Conservation (phyloP, 768 basidiomycete genomes). For the Tulasnella sp. region DNA sequence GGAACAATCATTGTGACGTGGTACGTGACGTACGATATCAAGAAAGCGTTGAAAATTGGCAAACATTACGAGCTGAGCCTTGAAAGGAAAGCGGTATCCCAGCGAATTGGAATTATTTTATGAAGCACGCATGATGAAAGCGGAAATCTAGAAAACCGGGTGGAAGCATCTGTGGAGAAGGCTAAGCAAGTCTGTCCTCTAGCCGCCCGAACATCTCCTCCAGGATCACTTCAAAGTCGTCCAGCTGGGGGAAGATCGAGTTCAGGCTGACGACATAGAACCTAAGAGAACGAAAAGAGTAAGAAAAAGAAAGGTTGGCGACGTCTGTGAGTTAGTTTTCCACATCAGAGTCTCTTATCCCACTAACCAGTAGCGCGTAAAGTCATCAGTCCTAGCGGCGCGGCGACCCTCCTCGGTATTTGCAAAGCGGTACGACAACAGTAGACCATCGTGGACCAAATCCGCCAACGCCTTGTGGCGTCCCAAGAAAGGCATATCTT, state of each 20-base stretch:
- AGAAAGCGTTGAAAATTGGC: too few relatives aligned
- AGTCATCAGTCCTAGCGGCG: constrained; percentile 18
- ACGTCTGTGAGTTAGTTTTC: neutral
- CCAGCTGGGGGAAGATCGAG: neutral
- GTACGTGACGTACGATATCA: too few relatives aligned
- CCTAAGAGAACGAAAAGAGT: constrained; percentile 18
- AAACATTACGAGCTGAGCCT: too few relatives aligned
- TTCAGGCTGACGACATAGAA: constrained; percentile 19
- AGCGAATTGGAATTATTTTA: too few relatives aligned
- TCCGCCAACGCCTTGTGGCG: constrained; percentile 9
- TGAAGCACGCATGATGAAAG: too few relatives aligned
- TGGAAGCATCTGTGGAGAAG: too few relatives aligned
- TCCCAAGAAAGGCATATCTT: constrained; percentile 17
- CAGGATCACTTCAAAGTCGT: constrained; percentile 20
- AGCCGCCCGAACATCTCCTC: constrained; percentile 21
- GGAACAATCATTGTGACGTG: too few relatives aligned
- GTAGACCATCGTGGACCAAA: constrained; percentile 20
- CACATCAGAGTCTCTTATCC: too few relatives aligned
- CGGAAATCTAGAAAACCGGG: too few relatives aligned
- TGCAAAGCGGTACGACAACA: constrained; percentile 20
- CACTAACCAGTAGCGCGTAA: constrained; percentile 20
- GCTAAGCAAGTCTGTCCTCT: constrained; percentile 16
- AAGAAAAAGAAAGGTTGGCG: constrained; percentile 4
- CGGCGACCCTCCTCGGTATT: constrained; percentile 20
- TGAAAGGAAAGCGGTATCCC: too few relatives aligned